Base-by-base conservation (phyloP, 2,329 filamentous ascomycete species). In the Cryphonectria nitschkei region DNA sequence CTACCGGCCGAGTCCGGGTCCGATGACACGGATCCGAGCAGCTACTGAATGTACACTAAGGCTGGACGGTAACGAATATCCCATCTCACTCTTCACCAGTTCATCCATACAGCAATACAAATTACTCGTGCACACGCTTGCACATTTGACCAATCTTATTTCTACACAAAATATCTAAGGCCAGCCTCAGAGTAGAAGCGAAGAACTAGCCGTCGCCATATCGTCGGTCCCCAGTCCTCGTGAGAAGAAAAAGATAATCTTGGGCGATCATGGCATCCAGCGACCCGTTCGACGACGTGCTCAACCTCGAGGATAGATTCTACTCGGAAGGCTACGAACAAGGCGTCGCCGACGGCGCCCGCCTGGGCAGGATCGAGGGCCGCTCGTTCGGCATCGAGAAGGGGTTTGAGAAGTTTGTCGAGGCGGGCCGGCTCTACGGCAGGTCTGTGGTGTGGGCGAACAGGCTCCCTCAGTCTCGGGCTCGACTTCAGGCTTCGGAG, bases 321-420 rank as follows among this genome's bases (percentile, higher is more conserved):
- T 97, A 98, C 83, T 84, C 88, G 61, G 89, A 95, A 80, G 96
- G 96, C 71, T 95, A 94, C 83, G 80, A 85, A 7, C 87, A 93
- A 68, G 96, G 96, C 60, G 80, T 89, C 64, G 82, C 86, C 56
- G 95, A 97, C 81, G 96, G 96, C 72, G 84, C 89, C 56, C 86
- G 87, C 71, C 91, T 93, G 43, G 96, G 96, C 54, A 90, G 91
- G 70, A 89, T 93, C 74, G 96, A 99, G 85, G 96, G 96, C 72
- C 92, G 94, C 67, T 89, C 94, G 29, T 94, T 98, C 78, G 96
- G 95, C 0, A 88, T 98, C 58, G 92, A 97, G 79, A 96, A 95
- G 74, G 95, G 95, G 0, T 98, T 96, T 76, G 93, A 97, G 76
- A 98, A 97, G 82, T 98, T 97, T 77, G 79, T 92, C 58, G 91